Conservation (phyloP, 108 stramenopile species). For the Conticribra weissflogii region DNA sequence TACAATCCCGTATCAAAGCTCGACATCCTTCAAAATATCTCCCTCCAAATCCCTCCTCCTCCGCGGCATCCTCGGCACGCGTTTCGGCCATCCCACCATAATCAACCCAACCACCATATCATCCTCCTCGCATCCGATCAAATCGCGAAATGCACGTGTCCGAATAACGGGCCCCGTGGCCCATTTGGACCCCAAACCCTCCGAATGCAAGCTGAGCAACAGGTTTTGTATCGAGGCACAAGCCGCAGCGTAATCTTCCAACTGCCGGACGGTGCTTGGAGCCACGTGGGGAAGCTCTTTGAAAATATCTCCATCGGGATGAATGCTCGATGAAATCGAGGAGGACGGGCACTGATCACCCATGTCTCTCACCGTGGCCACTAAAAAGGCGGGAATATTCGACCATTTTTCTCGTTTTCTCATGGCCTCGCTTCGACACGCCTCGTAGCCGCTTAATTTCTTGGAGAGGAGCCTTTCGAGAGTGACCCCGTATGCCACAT, state of each 20-base stretch:
- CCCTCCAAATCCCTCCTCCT: slow-evolving; percentile 26
- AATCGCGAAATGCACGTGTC: slow-evolving; percentile 68
- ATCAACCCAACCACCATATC: slow-evolving; percentile 76
- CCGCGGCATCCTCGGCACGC: slow-evolving; percentile 29
- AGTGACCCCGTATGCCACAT: slow-evolving; percentile 68
- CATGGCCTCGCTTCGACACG: slow-evolving; percentile 47
- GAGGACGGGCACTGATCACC: slow-evolving; percentile 36
- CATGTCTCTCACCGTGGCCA: slow-evolving; percentile 58
- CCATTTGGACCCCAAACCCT: slow-evolving; percentile 73
- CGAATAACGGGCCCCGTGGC: slow-evolving; percentile 72
- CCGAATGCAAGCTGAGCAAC: slow-evolving; percentile 66
- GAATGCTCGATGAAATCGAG: too few relatives aligned
- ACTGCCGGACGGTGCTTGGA: slow-evolving; percentile 57
- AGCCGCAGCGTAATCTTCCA: slow-evolving; percentile 80
- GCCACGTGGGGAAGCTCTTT: slow-evolving; percentile 54
- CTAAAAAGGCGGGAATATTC: slow-evolving; percentile 71
- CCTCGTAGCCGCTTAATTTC: slow-evolving; percentile 43
- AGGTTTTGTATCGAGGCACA: slow-evolving; percentile 80
- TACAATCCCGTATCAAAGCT: too few relatives aligned
- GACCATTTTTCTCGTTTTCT: slow-evolving; percentile 72
- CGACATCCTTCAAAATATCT: slow-evolving; percentile 44
- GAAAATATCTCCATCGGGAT: slow-evolving; percentile 31
- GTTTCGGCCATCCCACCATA: slow-evolving; percentile 68
- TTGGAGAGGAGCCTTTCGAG: slow-evolving; percentile 24
- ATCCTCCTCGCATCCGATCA: slow-evolving; percentile 49